Evolutionary conservation across 345 rosid species (phyloP), one percentile per base, ranked within the genome.

Genomic region (Turnera subulata): DNA sequence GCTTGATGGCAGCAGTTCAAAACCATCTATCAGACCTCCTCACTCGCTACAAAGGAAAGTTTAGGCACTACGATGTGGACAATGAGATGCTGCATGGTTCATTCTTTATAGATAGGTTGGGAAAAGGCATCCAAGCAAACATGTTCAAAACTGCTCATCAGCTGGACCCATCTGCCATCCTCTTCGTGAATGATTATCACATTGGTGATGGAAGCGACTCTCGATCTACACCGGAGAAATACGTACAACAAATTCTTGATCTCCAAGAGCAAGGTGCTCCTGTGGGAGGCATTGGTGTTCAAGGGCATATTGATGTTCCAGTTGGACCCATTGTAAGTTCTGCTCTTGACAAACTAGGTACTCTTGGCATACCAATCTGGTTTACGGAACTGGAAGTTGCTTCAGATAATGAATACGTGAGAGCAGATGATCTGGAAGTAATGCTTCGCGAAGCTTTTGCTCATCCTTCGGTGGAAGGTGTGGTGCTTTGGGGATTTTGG

Each of bases 161-260:
- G 70, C 73, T 89, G 25, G 97, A 92, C 61, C 86, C 86, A 1
- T 82, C 75, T 17, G 82, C 96, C 5, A 59, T 68, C 55, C 79
- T 92, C 10, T 89, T 89, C 59, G 85, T 89, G 55, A 86, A 92
- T 57, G 97, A 92, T 68, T 92, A 92, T 63, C 98, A 92, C 35
- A 74, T 84, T 17, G 98, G 86, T 63, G 98, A 89, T 33, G 91
- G 96, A 10, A 71, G 73, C 25, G 99, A 87, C 73, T 39, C 80
- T 11, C 79, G 76, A 63, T 85, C 97, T 46, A 72, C 72, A 0
- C 96, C 96, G 0, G 96, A 85, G 47, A 93, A 75, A 75, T 89
- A 83, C 64, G 75, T 75, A 38, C 73, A 81, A 15, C 94, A 80
- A 0, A 75, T 89, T 46, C 80, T 82, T 55, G 69, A 63, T 65